Conservation (phyloP, 257 asterid genomes). For the Echium plantagineum region DNA sequence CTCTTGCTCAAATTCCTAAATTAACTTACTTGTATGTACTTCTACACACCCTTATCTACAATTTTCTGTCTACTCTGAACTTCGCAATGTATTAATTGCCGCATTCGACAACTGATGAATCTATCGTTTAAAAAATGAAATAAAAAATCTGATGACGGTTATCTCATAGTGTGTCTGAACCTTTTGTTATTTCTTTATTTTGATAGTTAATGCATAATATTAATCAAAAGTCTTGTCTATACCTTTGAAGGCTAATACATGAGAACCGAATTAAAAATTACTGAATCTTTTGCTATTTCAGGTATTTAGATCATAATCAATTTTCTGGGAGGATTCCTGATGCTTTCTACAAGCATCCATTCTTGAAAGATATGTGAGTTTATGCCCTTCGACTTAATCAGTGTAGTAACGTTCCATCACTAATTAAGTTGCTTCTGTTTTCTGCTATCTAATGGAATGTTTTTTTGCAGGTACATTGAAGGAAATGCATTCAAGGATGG, state of each 20-base stretch:
- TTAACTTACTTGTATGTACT: conserved; percentile 80
- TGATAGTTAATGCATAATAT: too few species aligned
- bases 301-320: conserved; percentile 97
- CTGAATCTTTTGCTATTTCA: conserved; percentile 17
- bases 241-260: too few species aligned
- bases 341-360: conserved; percentile 92
- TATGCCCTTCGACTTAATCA: background rate
- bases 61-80: background rate
- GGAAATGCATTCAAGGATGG: conserved; percentile 85
- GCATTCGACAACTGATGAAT: too few species aligned
- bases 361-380: conserved; percentile 84
- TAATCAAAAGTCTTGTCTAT: too few species aligned
- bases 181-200: conserved; percentile 14
- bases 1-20: conserved; percentile 79
- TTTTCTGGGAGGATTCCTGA: conserved; percentile 93
- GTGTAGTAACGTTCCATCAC: background rate
- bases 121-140: background rate
- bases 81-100: background rate
- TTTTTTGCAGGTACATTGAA: conserved; percentile 62
- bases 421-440: background rate
- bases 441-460: background rate
- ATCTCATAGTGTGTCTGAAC: background rate
- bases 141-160: background rate
- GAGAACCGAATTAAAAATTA: too few species aligned
- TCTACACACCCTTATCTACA: background rate